phyloP scores from a whole-genome alignment of 148 eudicot species.

The Selenicereus undatus region DNA sequence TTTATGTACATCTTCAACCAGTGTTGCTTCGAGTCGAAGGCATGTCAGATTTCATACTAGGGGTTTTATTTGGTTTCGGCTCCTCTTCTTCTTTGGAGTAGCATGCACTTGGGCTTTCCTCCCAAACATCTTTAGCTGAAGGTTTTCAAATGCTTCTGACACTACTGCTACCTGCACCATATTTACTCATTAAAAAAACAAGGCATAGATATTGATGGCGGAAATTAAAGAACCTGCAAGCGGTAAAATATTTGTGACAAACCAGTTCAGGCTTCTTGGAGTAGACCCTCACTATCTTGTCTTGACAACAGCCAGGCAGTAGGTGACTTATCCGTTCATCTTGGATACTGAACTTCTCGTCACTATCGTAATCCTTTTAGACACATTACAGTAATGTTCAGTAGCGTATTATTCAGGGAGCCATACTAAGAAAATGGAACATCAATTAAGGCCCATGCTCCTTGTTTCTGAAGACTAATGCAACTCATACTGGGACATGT shows the following conservation, averaged over 20 bases:
- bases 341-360: slow-evolving; percentile 44
- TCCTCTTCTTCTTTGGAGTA: slow-evolving; percentile 71
- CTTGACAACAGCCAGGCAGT: slow-evolving; percentile 63
- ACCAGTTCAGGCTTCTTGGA: slow-evolving; percentile 76
- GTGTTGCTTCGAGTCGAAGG: slow-evolving; percentile 12
- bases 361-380: slow-evolving; percentile 68
- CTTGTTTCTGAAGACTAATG: no score
- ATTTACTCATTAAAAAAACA: neutral
- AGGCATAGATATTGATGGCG: neutral
- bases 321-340: slow-evolving; percentile 65
- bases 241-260: slow-evolving; percentile 4
- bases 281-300: slow-evolving; percentile 81
- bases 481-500: no score
- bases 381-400: neutral
- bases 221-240: neutral
- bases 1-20: slow-evolving; percentile 16
- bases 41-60: neutral
- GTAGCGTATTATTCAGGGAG: neutral
- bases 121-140: slow-evolving; percentile 51
- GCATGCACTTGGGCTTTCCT: slow-evolving; percentile 72
- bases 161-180: slow-evolving; percentile 61
- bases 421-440: neutral
- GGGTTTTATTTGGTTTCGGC: slow-evolving; percentile 10
- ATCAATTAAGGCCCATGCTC: no score
- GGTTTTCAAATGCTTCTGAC: slow-evolving; percentile 74